Evolutionary conservation across 768 basidiomycete species (phyloP), one percentile per base, ranked within the genome.

Genomic region (Auriscalpium microsporum): DNA sequence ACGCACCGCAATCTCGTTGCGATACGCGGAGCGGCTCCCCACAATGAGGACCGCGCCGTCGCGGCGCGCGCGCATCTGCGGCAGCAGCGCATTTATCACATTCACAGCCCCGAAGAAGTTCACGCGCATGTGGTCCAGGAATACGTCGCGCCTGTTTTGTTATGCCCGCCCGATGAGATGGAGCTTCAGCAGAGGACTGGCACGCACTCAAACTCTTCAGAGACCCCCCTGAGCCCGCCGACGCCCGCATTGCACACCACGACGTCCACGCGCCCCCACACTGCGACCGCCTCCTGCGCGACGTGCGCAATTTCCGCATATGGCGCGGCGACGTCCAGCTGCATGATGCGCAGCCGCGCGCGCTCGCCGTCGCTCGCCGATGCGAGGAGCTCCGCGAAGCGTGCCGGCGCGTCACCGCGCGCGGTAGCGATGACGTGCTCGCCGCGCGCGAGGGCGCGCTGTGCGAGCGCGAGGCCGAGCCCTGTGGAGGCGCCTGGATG

Each of bases 141-240:
- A 68, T 65, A 44, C 61, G 65, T 65, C 60, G 9, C 63, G 57
- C 48, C 71, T 72, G 61, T 21, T 14, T 28, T 28, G 4, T 21
- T 21, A 3, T 28, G 2, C 28, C 28, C 28, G 5, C 28, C 7
- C 28, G 7, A 28, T 23, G n/a, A n/a, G 59, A 71, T 59, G 45
- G 74, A 73, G 73, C 72, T 57, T 75, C 75, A 59, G 79, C 73
- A n/a, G 78, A 77, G 11, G 73, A 50, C 10, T 63, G 68, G 71
- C 48, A 58, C 56, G 10, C 16, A 54, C 56, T 53, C 56, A 40
- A 53, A 36, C 36, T 59, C 58, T 35, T 59, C 55, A 16, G 33
- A 42, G 16, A 13, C 45, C 10, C 54, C 54, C 28, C 7, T 2
- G 38, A 55, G 34, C 16, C 11, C n/a, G 35, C 54, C 38, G 35